A percentile compares a stretch with the other conserved stretches of the same genome.
Conservation (phyloP, 768 basidiomycete species). For the Lanmaoa rubissima region DNA sequence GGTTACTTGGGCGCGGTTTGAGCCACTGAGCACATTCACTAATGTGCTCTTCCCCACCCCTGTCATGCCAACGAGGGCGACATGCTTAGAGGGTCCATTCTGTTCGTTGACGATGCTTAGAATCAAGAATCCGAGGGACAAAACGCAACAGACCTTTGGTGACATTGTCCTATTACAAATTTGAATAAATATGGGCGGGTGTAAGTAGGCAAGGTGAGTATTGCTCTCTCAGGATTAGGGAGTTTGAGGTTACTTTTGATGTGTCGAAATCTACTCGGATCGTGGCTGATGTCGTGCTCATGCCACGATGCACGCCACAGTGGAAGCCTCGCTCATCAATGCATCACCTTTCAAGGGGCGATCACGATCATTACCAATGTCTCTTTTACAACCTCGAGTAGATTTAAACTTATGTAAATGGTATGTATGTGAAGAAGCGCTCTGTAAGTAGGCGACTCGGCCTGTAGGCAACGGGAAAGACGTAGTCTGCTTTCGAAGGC, state of each 20-base stretch:
- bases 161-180: background rate
- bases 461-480: background rate
- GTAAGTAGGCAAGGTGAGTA: background rate
- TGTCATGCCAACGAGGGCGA: constrained; percentile 13
- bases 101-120: background rate
- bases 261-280: background rate
- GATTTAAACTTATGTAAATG: background rate
- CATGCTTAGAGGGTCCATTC: constrained; percentile 6
- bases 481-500: background rate
- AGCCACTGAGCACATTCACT: constrained; percentile 13
- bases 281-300: constrained; percentile 1
- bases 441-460: background rate
- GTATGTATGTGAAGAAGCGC: background rate
- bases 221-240: background rate
- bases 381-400: background rate
- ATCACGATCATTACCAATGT: background rate
- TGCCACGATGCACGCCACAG: constrained; percentile 3
- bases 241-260: background rate
- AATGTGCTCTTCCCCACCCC: constrained; percentile 18
- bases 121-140: background rate
- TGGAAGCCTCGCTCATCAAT: background rate
- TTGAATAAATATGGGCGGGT: background rate
- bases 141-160: constrained; percentile 1
- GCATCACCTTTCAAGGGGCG: background rate
- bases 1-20: background rate